Conservation (phyloP, 2,329 filamentous ascomycete genomes). For the Sporothrix luriei region DNA sequence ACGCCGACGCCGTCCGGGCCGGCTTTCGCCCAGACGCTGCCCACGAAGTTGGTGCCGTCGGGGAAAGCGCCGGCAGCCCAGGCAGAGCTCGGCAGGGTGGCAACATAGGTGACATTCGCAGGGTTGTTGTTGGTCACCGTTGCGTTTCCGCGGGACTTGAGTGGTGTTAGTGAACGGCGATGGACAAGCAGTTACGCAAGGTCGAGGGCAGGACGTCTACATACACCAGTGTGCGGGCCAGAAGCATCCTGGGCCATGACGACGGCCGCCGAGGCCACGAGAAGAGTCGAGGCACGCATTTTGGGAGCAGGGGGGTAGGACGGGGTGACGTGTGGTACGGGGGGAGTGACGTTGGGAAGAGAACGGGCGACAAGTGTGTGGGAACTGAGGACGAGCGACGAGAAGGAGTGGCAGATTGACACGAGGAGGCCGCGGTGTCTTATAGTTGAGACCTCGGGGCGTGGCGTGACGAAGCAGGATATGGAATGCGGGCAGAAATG, state of each 20-base stretch:
- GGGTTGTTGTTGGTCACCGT: constrained; percentile 57
- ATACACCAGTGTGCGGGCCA: constrained; percentile 29
- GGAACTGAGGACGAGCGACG: not conserved
- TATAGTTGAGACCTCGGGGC: not conserved
- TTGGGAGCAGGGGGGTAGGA: not conserved
- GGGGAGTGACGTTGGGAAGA: not conserved
- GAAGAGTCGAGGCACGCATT: constrained; percentile 32
- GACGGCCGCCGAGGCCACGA: constrained; percentile 27
- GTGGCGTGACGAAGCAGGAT: not conserved
- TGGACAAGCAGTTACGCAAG: no score
- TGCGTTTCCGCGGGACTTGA: constrained; percentile 35
- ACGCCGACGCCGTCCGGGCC: constrained; percentile 41
- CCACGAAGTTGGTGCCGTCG: constrained; percentile 55
- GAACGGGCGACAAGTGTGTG: not conserved
- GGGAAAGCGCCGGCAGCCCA: constrained; percentile 55
- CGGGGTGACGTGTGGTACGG: not conserved
- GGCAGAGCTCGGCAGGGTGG: constrained; percentile 56
- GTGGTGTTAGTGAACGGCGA: not conserved
- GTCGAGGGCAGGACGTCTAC: not conserved
- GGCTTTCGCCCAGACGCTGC: constrained; percentile 40
- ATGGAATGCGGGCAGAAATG: not conserved
- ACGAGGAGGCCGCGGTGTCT: not conserved
- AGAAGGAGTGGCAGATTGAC: not conserved
- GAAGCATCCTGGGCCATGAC: constrained; percentile 26
- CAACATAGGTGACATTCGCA: constrained; percentile 55